These are phyloP conservation scores for Mallotus repandus DNA, from an alignment of 441 rosid species.

Conservation along the genomic window DNA sequence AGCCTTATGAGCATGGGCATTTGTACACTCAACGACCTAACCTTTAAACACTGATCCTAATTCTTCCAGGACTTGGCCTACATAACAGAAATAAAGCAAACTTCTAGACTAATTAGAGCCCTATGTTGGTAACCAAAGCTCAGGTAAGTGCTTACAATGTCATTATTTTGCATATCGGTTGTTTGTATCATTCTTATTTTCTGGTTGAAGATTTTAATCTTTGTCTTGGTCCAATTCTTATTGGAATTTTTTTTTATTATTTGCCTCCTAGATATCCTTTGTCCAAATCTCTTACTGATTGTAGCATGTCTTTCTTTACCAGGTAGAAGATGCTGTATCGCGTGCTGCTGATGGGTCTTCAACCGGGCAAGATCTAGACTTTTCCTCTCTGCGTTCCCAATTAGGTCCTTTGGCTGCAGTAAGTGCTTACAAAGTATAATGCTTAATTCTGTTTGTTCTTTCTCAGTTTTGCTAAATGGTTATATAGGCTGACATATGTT, in stretches of 20 bases:
- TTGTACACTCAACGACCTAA: neutral
- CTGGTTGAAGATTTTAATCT: neutral
- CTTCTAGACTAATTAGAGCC: neutral
- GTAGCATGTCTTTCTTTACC: constrained; percentile 25
- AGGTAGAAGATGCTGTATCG: constrained; percentile 89
- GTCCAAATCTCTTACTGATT: constrained; percentile 14
- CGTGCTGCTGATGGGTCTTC: constrained; percentile 80
- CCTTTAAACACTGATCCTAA: neutral
- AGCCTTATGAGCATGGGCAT: neutral
- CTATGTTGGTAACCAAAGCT: neutral
- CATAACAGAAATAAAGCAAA: neutral
- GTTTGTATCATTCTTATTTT: neutral
- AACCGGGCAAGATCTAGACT: constrained; percentile 77
- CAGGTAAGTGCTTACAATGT: neutral
- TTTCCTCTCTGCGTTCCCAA: constrained; percentile 68
- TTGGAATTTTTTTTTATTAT: neutral
- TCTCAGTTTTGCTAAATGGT: neutral
- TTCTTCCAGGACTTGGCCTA: neutral
- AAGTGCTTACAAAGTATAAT: constrained; percentile 37
- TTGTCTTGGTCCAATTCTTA: constrained; percentile 4
- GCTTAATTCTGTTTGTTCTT: constrained; percentile 17
- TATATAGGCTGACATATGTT: constrained; percentile 24
- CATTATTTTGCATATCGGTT: neutral
- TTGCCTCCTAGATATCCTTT: neutral
- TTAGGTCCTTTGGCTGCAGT: constrained; percentile 92